These are phyloP conservation scores for Ophiocordyceps sinensis DNA, from an alignment of 2,329 filamentous ascomycete genomes.

Conservation along the genomic window DNA sequence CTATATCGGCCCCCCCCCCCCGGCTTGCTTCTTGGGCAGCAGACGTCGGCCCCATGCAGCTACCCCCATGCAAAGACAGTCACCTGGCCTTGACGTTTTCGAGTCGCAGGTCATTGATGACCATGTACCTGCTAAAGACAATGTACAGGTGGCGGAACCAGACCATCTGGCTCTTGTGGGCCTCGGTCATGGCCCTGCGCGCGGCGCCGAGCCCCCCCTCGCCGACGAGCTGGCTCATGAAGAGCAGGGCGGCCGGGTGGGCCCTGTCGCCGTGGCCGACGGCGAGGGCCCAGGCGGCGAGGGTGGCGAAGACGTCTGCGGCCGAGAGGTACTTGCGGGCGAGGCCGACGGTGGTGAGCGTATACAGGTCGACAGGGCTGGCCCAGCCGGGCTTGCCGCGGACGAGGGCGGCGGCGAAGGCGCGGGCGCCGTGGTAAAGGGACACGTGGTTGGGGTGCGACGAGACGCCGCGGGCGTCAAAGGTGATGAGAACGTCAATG, in stretches of 20 bases:
- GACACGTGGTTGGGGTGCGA: constrained; percentile 89
- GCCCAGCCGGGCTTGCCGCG: constrained; percentile 48
- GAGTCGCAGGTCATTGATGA: constrained; percentile 70
- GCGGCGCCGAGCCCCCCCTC: constrained; percentile 40
- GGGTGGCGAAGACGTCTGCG: constrained; percentile 60
- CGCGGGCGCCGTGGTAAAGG: constrained; percentile 65
- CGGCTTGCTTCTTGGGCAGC: no score
- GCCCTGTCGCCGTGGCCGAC: constrained; percentile 9
- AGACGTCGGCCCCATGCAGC: no score
- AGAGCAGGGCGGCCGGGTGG: constrained; percentile 48
- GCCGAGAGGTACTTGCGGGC: constrained; percentile 70
- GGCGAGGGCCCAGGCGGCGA: constrained; percentile 38
- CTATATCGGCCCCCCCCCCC: no score
- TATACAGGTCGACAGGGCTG: constrained; percentile 73
- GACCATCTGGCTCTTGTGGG: constrained; percentile 91
- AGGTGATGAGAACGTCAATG: constrained; percentile 80
- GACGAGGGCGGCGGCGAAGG: constrained; percentile 56
- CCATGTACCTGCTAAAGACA: constrained; percentile 80
- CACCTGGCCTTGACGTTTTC: constrained; percentile 18
- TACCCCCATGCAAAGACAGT: not conserved
- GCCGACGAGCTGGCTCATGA: constrained; percentile 55
- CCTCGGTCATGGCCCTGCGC: constrained; percentile 75
- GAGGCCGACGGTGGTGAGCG: constrained; percentile 58
- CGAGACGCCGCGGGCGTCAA: constrained; percentile 71
- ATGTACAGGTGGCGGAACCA: constrained; percentile 99